Evolutionary conservation across 2,329 filamentous ascomycete species (phyloP), one percentile per base, ranked within the genome.

Genomic region (Ophiobolus disseminans): DNA sequence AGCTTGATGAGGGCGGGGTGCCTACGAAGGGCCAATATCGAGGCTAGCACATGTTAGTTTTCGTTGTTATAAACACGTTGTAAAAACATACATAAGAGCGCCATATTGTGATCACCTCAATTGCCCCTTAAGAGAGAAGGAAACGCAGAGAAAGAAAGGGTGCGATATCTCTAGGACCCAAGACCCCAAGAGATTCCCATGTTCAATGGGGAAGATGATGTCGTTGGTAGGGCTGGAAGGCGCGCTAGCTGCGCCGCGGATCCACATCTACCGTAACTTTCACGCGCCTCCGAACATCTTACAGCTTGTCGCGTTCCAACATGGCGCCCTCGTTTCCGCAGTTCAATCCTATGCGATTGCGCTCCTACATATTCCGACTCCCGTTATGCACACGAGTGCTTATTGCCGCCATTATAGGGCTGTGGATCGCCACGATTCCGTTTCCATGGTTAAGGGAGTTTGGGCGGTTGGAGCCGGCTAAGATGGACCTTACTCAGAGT

Each of bases 311-410:
- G 50, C 53, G 43, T 46, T 45, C 47, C 57, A 58, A 57, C 47
- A 75, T 79, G 54, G n/a, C n/a, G n/a, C 73, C 74, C 38, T 74
- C 77, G 72, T 68, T 80, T 68, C 60, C 80, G 62, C 78, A 82
- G 48, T 87, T 95, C 74, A 92, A 86, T 74, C 84, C 87, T 23
- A 74, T 82, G 53, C 86, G 90, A 60, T 81, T 91, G 63, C 87
- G 90, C 58, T 90, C 89, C 7, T 97, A 96, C 72, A 67, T 96
- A 58, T 80, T 90, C 51, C 87, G 91, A 39, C 80, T 97, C n/a
- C 93, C 94, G 26, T 80, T 97, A 1, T 91, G 94, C 70, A 97
- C 94, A 20, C 85, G 92, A 40, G 73, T 82, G 14, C 82, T 91
- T 11, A 71, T 91, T 16, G 65, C 86, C 3, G 74, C 86, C 35